phyloP scores from a whole-genome alignment of 805 yeast species.

The Kodamaea restingae region DNA sequence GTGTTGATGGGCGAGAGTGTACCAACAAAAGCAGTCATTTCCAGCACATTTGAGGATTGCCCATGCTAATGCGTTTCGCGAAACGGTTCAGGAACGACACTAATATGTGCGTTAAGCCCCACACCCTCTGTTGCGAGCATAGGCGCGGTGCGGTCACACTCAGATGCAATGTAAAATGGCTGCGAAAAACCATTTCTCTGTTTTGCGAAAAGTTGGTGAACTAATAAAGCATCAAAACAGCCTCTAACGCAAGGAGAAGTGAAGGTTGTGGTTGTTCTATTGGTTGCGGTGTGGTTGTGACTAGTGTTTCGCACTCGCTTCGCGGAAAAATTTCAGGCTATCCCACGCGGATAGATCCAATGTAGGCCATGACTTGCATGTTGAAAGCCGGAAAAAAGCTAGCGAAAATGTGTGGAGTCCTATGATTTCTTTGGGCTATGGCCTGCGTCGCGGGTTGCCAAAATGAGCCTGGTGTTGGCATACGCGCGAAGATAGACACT shows the following conservation, averaged over 20 bases:
- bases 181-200: slow-evolving; percentile 8
- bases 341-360: slow-evolving; percentile 9
- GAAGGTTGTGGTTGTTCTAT: slow-evolving; percentile 2
- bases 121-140: neutral
- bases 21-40: slow-evolving; percentile 1
- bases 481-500: slow-evolving; percentile 2
- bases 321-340: slow-evolving; percentile 7
- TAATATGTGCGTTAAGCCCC: slow-evolving; percentile 2
- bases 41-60: neutral
- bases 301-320: neutral
- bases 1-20: slow-evolving; percentile 1
- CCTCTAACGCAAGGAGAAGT: slow-evolving; percentile 5
- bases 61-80: neutral
- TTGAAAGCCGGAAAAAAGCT: neutral
- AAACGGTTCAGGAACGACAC: slow-evolving; percentile 3
- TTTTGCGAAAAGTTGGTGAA: neutral
- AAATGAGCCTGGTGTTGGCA: no score
- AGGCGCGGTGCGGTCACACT: slow-evolving; percentile 1
- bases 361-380: slow-evolving; percentile 7
- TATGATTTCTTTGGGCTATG: neutral
- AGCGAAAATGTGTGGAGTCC: neutral
- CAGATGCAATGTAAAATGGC: neutral
- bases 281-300: neutral
- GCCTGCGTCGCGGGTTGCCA: no score
- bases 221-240: neutral